Base-by-base conservation (phyloP, 2,329 filamentous ascomycete species). In the Trichothecium roseum region DNA sequence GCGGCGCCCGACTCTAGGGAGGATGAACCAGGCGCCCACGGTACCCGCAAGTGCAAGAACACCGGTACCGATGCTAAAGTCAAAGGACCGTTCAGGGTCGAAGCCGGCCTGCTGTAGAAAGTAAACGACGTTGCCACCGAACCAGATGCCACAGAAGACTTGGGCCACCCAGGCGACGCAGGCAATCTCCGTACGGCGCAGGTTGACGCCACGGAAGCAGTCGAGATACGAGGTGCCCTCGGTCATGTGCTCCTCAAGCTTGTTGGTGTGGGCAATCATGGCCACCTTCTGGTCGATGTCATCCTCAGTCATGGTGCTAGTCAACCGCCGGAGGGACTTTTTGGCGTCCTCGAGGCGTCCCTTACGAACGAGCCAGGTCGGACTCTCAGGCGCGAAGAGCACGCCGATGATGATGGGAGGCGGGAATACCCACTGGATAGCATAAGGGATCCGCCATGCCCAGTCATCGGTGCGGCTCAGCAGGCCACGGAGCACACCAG, bases 391-490 rank as follows among this genome's bases (percentile, higher is more conserved):
- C 0, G 63, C 62, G 37, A 69, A 41, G 46, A 57, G 72, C 43
- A 73, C 30, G 32, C 37, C 34, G 29, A 40, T 37, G 24, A 35
- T 34, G 32, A 42, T 37, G 3, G 40, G 40, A 5, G 68, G 72
- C 9, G 69, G 70, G 44, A 74, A 74, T 45, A 74, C 63, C 71
- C 70, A 75, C 44, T 74, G 71, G 13, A 74, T 59, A 8, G 70
- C 70, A 41, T 73, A 67, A 14, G 69, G 70, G 18, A 71, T 52
- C 40, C 68, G 35, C 53, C 48, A 47, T 68, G n/a, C n/a, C n/a
- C n/a, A n/a, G n/a, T n/a, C n/a, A n/a, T n/a, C n/a, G n/a, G n/a
- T n/a, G n/a, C n/a, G n/a, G n/a, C n/a, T n/a, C n/a, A n/a, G n/a
- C n/a, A 76, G 15, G 68, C 69, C 36, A 70, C 63, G 31, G 53